These are phyloP conservation scores for Corchorus olitorius DNA, from an alignment of 345 rosid species.

Conservation along the genomic window DNA sequence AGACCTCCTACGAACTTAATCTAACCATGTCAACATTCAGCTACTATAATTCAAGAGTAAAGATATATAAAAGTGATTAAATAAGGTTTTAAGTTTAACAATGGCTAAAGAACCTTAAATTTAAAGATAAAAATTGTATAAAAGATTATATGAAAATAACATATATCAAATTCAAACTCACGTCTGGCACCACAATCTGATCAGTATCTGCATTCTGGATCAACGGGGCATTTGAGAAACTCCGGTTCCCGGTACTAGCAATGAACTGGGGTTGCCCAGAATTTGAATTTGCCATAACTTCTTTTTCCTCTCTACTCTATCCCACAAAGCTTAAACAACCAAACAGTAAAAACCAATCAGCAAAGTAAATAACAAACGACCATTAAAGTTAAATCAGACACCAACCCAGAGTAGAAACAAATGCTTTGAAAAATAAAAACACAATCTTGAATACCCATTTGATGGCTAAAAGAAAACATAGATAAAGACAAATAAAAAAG, in stretches of 20 bases:
- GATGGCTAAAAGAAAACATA: constrained; percentile 1
- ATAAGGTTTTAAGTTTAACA: background rate
- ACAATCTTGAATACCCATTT: background rate
- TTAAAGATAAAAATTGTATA: background rate
- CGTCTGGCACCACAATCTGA: constrained; percentile 84
- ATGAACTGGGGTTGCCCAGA: constrained; percentile 78
- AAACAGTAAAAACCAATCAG: background rate
- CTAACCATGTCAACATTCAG: background rate
- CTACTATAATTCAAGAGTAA: background rate
- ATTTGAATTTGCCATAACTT: constrained; percentile 41
- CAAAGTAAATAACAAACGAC: background rate
- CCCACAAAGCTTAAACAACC: background rate
- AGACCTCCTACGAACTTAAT: background rate
- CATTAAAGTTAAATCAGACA: background rate
- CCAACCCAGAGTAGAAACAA: background rate
- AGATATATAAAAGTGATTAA: background rate
- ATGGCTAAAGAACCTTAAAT: background rate
- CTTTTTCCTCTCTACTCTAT: constrained; percentile 13
- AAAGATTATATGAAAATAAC: background rate
- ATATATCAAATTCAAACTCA: constrained; percentile 27
- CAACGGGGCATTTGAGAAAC: constrained; percentile 68
- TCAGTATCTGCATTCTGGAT: constrained; percentile 51
- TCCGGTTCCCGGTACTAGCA: constrained; percentile 56
- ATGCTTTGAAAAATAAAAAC: background rate
- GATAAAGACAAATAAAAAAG: background rate